Conservation (phyloP, 1,284 basidiomycete species). For the Fomitiporia mediterranea region DNA sequence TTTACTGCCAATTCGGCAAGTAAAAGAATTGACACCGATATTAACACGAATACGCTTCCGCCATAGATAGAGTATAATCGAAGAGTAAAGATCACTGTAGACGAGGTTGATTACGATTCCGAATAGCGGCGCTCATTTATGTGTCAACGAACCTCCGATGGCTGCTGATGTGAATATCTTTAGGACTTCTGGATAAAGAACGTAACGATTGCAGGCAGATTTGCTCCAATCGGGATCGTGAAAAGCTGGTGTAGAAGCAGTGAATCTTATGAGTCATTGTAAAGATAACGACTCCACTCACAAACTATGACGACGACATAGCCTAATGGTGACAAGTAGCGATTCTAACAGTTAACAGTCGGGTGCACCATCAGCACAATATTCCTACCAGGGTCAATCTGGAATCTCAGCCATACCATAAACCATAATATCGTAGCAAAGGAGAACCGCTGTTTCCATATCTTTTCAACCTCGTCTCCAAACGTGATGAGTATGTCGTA, state of each 20-base stretch:
- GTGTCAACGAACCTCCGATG: constrained; percentile 11
- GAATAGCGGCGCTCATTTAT: too few relatives aligned
- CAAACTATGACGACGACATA: constrained; percentile 17
- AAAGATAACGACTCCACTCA: background rate
- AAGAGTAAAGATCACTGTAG: constrained; percentile 15
- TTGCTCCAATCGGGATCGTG: constrained; percentile 16
- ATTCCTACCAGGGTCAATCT: background rate
- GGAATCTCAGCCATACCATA: constrained; percentile 7
- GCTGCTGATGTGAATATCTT: constrained; percentile 16
- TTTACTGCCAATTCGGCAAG: constrained; percentile 17
- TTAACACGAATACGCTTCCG: constrained; percentile 7
- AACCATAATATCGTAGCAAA: constrained; percentile 17
- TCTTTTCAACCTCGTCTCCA: constrained; percentile 18
- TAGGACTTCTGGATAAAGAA: constrained; percentile 17
- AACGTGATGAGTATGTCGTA: constrained; percentile 18
- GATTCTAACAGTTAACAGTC: constrained; percentile 10
- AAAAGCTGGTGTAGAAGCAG: background rate
- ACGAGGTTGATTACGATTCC: background rate
- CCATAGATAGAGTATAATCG: constrained; percentile 18
- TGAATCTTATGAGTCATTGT: background rate
- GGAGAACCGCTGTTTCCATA: constrained; percentile 18
- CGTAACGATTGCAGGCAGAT: constrained; percentile 17
- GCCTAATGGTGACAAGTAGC: constrained; percentile 17
- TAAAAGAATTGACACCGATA: constrained; percentile 4
- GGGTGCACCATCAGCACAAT: background rate